Evolutionary conservation across 2,329 filamentous ascomycete genomes (phyloP).

Genomic region (Myriosclerotinia scirpicola): DNA sequence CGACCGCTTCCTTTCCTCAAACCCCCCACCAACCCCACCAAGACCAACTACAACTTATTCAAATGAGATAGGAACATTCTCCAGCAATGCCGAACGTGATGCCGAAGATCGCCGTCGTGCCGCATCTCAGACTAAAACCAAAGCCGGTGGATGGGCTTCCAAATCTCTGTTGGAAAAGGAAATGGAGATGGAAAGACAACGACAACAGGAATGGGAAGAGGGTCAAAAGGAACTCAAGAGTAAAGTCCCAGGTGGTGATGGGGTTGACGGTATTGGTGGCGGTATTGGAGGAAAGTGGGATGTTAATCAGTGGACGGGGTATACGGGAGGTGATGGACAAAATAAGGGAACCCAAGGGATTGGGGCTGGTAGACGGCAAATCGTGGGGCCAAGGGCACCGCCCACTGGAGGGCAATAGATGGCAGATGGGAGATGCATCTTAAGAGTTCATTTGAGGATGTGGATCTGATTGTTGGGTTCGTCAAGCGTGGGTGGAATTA

Average conservation of each 20-base stretch:
- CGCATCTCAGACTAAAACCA: slow-evolving; percentile 51
- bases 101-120: slow-evolving; percentile 51
- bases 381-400: slow-evolving; percentile 73
- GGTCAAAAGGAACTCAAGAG: slow-evolving; percentile 61
- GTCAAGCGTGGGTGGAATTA: background rate
- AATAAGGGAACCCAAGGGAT: slow-evolving; percentile 66
- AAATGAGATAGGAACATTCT: slow-evolving; percentile 44
- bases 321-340: slow-evolving; percentile 72
- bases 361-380: slow-evolving; percentile 70
- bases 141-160: slow-evolving; percentile 53
- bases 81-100: slow-evolving; percentile 48
- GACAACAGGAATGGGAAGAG: slow-evolving; percentile 69
- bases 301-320: slow-evolving; percentile 57
- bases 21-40: slow-evolving; percentile 45
- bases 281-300: slow-evolving; percentile 72
- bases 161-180: slow-evolving; percentile 59
- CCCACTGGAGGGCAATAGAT: slow-evolving; percentile 21
- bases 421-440: background rate
- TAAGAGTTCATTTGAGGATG: background rate
- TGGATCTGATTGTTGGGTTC: background rate
- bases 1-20: slow-evolving; percentile 50
- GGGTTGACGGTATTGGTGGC: slow-evolving; percentile 62
- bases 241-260: slow-evolving; percentile 49
- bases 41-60: slow-evolving; percentile 44
- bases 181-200: slow-evolving; percentile 59